A percentile compares a stretch with the other conserved stretches of the same genome.
Conservation (phyloP, 345 rosid species). For the Camelina hispida region DNA sequence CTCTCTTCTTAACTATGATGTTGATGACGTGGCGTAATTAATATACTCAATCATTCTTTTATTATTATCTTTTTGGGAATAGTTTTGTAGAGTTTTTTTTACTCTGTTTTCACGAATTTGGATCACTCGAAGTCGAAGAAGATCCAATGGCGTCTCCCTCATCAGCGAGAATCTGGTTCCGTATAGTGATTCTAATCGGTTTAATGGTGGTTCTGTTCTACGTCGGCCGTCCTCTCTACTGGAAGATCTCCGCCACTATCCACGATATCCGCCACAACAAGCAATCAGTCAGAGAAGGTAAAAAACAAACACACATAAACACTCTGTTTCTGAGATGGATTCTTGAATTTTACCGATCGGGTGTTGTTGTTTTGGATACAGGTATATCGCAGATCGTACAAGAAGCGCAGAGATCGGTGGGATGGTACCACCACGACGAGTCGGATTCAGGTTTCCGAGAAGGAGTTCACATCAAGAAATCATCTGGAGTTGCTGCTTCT, state of each 20-base stretch:
- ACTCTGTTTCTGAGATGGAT: background rate
- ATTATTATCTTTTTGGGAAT: background rate
- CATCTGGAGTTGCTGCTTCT: conserved; percentile 24
- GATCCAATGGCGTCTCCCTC: conserved; percentile 45
- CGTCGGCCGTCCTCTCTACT: conserved; percentile 84
- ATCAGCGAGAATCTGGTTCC: conserved; percentile 52
- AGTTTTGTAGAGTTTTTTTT: background rate
- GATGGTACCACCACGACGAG: conserved; percentile 80
- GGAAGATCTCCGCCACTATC: conserved; percentile 91
- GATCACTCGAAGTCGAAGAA: background rate
- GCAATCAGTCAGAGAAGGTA: conserved; percentile 79
- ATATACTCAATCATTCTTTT: background rate
- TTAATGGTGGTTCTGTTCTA: conserved; percentile 60
- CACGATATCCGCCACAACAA: conserved; percentile 88
- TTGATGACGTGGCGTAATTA: conserved; percentile 8
- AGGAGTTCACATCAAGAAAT: conserved; percentile 30
- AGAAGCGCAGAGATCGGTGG: conserved; percentile 79
- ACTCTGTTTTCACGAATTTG: background rate
- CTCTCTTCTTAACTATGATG: background rate
- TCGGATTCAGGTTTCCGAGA: conserved; percentile 56
- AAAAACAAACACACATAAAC: background rate
- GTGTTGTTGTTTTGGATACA: conserved; percentile 42
- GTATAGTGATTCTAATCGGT: conserved; percentile 43
- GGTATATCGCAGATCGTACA: conserved; percentile 69
- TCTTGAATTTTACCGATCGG: background rate